Conservation (phyloP, 2,329 filamentous ascomycete genomes). For the Bisporella sp. region DNA sequence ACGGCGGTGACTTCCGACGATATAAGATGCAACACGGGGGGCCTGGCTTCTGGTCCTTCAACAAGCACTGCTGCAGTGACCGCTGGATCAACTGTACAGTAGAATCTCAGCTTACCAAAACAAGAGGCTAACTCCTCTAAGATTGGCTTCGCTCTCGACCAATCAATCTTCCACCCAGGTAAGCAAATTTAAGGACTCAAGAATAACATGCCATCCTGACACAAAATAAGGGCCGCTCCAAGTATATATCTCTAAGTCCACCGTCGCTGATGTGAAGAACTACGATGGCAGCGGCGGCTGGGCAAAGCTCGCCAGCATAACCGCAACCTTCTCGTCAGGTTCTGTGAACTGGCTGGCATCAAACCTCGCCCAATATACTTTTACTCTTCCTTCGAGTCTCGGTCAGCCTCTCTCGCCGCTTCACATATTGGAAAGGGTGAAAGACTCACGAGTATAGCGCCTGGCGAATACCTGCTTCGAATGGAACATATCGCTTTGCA, state of each 20-base stretch:
- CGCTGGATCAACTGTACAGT: constrained; percentile 45
- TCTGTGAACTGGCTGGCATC: background rate
- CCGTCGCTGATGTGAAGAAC: constrained; percentile 37
- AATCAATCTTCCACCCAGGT: constrained; percentile 39
- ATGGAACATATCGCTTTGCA: constrained; percentile 48
- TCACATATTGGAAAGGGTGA: background rate
- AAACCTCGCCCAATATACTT: too few relatives aligned
- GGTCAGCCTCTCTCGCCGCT: background rate
- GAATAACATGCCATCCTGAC: too few relatives aligned
- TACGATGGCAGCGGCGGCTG: constrained; percentile 37
- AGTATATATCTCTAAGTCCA: constrained; percentile 39
- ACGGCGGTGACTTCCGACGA: constrained; percentile 39
- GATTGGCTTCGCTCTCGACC: constrained; percentile 29
- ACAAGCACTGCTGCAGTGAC: constrained; percentile 29
- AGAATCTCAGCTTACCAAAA: constrained; percentile 34
- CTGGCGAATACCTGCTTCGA: constrained; percentile 48
- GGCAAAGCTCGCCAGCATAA: constrained; percentile 48
- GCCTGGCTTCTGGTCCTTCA: constrained; percentile 27
- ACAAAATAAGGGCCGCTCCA: constrained; percentile 44
- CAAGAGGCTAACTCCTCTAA: too few relatives aligned
- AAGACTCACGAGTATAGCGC: constrained; percentile 42
- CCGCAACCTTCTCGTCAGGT: constrained; percentile 10
- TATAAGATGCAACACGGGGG: constrained; percentile 39
- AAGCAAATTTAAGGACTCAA: constrained; percentile 43
- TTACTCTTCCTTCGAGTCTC: background rate